Base-by-base conservation (phyloP, 1,284 basidiomycete genomes). In the Abortiporus biennis region DNA sequence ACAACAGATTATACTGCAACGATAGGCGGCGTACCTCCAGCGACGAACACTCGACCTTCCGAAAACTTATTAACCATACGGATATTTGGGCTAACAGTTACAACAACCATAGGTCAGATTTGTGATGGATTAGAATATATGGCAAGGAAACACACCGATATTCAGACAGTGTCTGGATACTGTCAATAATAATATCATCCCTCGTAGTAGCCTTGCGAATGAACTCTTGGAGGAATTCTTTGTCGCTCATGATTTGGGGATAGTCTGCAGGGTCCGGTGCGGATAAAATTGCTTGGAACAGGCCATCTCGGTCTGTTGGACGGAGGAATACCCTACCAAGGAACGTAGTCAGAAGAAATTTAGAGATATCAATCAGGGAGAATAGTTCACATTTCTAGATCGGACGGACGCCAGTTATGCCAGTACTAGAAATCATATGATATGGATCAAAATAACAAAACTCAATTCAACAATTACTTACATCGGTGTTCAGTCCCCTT, bases 31-130 rank as follows among this genome's bases (percentile, higher is more conserved):
- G 9, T n/a, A 68, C 66, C 67, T 51, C 67, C 67, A 3, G 53
- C 58, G 11, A 69, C 46, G 42, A 68, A 66, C 2, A 58, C 58
- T 5, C 63, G 48, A 0, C 63, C 66, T 16, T 56, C 53, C 11
- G 43, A 46, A 44, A 69, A 62, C 36, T 56, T 56, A 25, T 64
- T 54, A 1, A 61, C 61, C 58, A 66, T 63, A 3, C 65, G 47
- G 33, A 67, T 63, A 43, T 66, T 67, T 1, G 63, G 59, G 20
- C 67, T 68, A 29, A n/a, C n/a, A n/a, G n/a, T 8, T 8, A 9
- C n/a, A 8, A 29, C 8, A 29, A n/a, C n/a, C n/a, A n/a, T n/a
- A n/a, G n/a, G n/a, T n/a, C n/a, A n/a, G n/a, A n/a, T 9, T 9
- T 9, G n/a, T 8, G n/a, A 9, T 9, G n/a, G n/a, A 29, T 9